These are phyloP conservation scores for Prunus persica DNA, from an alignment of 306 rosid genomes.

Conservation along the genomic window DNA sequence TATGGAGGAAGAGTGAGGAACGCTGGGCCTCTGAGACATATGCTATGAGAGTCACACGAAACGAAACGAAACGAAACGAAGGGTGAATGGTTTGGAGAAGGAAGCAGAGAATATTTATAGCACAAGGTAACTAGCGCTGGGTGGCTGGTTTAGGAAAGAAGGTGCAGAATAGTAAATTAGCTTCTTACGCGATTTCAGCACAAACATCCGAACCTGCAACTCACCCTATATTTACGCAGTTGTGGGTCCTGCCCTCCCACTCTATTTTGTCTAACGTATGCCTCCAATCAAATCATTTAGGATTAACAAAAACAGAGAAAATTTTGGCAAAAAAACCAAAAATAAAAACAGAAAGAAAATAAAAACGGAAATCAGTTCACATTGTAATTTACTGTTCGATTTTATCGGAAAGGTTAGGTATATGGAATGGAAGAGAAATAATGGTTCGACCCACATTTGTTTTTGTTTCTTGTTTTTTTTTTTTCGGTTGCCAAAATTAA, in stretches of 20 bases:
- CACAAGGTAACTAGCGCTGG: not conserved
- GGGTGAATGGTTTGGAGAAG: not conserved
- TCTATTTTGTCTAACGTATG: not conserved
- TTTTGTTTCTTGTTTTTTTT: no score
- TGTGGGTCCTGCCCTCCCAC: not conserved
- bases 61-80: not conserved
- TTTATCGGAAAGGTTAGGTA: no score
- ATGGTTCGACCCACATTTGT: no score
- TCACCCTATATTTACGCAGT: not conserved
- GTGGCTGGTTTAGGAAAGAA: not conserved
- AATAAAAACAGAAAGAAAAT: no score
- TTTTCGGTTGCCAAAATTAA: no score
- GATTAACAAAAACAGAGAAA: no score
- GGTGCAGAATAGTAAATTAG: not conserved
- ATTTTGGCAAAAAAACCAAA: no score
- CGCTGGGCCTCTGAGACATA: slow-evolving; percentile 71
- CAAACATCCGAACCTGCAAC: not conserved
- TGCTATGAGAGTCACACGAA: slow-evolving; percentile 23
- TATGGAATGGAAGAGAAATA: no score
- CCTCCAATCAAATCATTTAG: not conserved
- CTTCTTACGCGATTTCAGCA: not conserved
- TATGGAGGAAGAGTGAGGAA: slow-evolving; percentile 67
- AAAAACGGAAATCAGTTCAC: no score
- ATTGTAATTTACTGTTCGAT: no score
- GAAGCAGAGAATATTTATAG: slow-evolving; percentile 16